phyloP scores from a whole-genome alignment of 768 basidiomycete genomes.

The Naematelia aurantialba region DNA sequence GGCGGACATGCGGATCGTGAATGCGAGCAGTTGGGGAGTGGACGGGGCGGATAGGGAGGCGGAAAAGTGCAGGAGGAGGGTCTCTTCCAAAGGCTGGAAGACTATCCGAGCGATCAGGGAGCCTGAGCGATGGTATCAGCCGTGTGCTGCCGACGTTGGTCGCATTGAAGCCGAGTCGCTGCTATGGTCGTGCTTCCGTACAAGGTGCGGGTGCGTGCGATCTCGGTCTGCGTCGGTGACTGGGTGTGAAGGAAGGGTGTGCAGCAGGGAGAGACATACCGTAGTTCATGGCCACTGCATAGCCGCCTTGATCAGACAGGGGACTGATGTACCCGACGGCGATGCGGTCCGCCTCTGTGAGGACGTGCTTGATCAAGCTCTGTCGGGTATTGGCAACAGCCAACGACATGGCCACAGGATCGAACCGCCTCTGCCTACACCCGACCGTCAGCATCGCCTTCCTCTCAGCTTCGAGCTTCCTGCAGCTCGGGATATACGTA shows the following conservation, averaged over 20 bases:
- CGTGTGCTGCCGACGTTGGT: too few species aligned
- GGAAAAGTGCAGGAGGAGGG: slow-evolving; percentile 83
- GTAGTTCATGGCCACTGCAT: slow-evolving; percentile 92
- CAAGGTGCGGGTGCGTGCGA: too few species aligned
- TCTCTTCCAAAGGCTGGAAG: slow-evolving; percentile 95
- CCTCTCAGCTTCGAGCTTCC: not conserved
- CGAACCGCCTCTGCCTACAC: slow-evolving; percentile 9
- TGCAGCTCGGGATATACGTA: too few species aligned
- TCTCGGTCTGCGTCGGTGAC: too few species aligned
- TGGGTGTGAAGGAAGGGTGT: not conserved
- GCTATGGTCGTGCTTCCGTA: too few species aligned
- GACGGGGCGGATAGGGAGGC: slow-evolving; percentile 52
- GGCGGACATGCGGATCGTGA: slow-evolving; percentile 64
- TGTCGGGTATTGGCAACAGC: slow-evolving; percentile 82
- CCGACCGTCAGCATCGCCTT: slow-evolving; percentile 3
- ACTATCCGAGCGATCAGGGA: slow-evolving; percentile 86
- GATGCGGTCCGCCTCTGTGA: slow-evolving; percentile 93
- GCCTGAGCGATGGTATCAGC: slow-evolving; percentile 56
- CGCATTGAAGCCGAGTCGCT: too few species aligned
- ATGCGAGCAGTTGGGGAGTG: slow-evolving; percentile 55
- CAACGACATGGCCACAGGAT: slow-evolving; percentile 57
- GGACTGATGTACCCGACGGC: slow-evolving; percentile 79
- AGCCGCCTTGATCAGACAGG: slow-evolving; percentile 84
- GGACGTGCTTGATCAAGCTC: slow-evolving; percentile 84
- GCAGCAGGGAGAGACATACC: slow-evolving; percentile 59